Percentiles rank a stretch among this genome's conserved stretches.
Evolutionary conservation across 768 basidiomycete genomes (phyloP).

Genomic region (Zangia roseola): DNA sequence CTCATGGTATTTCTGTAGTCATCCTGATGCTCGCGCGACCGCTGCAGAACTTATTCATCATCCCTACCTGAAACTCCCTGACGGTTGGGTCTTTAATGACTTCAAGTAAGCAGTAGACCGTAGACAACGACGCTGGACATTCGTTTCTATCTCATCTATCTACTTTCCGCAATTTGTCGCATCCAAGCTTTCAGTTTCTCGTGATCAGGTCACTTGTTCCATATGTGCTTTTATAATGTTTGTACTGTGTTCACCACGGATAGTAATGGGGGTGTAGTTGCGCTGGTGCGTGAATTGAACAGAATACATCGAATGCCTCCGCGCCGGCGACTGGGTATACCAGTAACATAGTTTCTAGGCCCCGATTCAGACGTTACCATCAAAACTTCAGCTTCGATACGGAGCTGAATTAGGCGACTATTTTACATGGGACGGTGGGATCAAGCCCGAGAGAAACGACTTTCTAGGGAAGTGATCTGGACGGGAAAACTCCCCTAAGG

Average conservation of each 20-base stretch:
- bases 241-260: constrained; percentile 25
- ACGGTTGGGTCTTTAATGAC: constrained; percentile 74
- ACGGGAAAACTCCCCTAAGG: constrained; percentile 61
- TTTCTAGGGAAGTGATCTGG: constrained; percentile 63
- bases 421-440: no score
- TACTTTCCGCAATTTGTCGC: constrained; percentile 23
- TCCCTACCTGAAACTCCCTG: constrained; percentile 70
- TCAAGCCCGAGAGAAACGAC: constrained; percentile 66
- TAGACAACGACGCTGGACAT: constrained; percentile 16
- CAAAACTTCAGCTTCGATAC: no score
- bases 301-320: no score
- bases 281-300: constrained; percentile 33
- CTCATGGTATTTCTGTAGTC: constrained; percentile 39
- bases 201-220: constrained; percentile 23
- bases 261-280: constrained; percentile 29
- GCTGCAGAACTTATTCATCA: constrained; percentile 79
- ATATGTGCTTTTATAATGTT: constrained; percentile 35
- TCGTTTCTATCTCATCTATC: constrained; percentile 27
- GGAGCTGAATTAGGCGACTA: no score
- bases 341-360: no score
- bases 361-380: no score
- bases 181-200: constrained; percentile 17
- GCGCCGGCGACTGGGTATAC: no score
- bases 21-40: constrained; percentile 80
- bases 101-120: constrained; percentile 27